These are phyloP conservation scores for Bretschneidera sinensis DNA, from an alignment of 345 rosid species.

Conservation along the genomic window DNA sequence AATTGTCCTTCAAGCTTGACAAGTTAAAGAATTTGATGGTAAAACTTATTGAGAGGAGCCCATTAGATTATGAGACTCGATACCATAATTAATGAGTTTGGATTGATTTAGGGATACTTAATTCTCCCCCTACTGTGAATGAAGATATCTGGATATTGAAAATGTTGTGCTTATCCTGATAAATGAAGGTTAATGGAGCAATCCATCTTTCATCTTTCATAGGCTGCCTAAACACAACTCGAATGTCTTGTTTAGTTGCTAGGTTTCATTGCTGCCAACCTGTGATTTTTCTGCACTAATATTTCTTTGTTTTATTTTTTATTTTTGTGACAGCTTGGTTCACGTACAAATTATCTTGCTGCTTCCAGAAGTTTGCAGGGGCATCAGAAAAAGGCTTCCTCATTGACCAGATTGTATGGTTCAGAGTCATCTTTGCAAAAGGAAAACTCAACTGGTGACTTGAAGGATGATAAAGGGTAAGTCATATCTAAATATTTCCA, in stretches of 20 bases:
- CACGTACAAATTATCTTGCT: constrained; percentile 34
- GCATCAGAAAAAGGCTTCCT: constrained; percentile 16
- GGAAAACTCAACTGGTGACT: constrained; percentile 29
- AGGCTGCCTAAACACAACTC: not conserved
- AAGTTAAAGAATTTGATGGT: not conserved
- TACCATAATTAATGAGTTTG: not conserved
- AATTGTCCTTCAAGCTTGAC: not conserved
- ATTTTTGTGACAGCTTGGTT: constrained; percentile 38
- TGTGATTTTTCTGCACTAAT: not conserved
- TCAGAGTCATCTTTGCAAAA: constrained; percentile 49
- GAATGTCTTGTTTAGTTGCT: not conserved
- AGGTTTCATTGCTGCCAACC: not conserved
- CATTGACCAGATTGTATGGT: constrained; percentile 44
- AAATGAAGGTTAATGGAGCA: no score
- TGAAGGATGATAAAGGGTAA: constrained; percentile 34
- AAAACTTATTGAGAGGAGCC: no score
- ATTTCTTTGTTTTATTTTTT: not conserved
- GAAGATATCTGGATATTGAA: no score
- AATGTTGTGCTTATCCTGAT: no score
- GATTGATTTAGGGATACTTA: no score
- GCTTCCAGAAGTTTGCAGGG: constrained; percentile 30
- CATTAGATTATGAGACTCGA: no score
- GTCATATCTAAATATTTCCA: constrained; percentile 12
- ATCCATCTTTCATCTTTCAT: no score
- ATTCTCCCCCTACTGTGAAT: no score